Conservation (phyloP, 2,329 filamentous ascomycete species). For the Ilyonectria destructans region DNA sequence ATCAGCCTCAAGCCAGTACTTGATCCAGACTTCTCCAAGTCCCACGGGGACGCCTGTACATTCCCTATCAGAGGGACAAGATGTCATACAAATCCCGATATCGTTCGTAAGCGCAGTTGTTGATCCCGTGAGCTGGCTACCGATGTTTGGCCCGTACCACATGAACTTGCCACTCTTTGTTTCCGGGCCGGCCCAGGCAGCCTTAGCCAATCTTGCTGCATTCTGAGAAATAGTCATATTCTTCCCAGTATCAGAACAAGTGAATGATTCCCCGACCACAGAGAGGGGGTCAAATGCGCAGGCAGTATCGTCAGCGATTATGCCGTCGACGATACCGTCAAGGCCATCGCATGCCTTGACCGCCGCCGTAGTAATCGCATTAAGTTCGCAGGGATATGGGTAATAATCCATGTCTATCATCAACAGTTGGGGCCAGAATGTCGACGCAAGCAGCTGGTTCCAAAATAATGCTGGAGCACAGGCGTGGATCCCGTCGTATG, state of each 20-base stretch:
- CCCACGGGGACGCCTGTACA: slow-evolving; percentile 9
- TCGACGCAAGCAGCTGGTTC: slow-evolving; percentile 19
- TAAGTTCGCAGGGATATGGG: slow-evolving; percentile 29
- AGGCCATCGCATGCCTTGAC: slow-evolving; percentile 8
- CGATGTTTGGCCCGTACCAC: slow-evolving; percentile 18
- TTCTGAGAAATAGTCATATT: slow-evolving; percentile 17
- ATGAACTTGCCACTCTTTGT: slow-evolving; percentile 1
- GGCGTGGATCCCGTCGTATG: slow-evolving; percentile 70
- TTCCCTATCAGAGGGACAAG: background rate
- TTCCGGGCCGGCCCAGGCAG: slow-evolving; percentile 22
- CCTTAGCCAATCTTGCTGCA: slow-evolving; percentile 25
- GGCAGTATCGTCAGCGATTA: slow-evolving; percentile 2
- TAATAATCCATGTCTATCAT: slow-evolving; percentile 31
- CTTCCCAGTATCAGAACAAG: slow-evolving; percentile 12
- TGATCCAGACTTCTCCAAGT: slow-evolving; percentile 17
- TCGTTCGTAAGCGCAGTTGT: slow-evolving; percentile 8
- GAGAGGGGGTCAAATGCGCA: slow-evolving; percentile 14
- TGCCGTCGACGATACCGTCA: slow-evolving; percentile 18
- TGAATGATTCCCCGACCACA: slow-evolving; percentile 8
- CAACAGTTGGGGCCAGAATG: slow-evolving; percentile 29
- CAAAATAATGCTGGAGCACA: slow-evolving; percentile 59
- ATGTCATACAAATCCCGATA: slow-evolving; percentile 16
- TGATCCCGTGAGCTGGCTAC: slow-evolving; percentile 14
- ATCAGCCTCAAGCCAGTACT: slow-evolving; percentile 9
- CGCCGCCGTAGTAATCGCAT: background rate